Base-by-base conservation (phyloP, 352 stramenopile species). In the Pythium oligandrum region DNA sequence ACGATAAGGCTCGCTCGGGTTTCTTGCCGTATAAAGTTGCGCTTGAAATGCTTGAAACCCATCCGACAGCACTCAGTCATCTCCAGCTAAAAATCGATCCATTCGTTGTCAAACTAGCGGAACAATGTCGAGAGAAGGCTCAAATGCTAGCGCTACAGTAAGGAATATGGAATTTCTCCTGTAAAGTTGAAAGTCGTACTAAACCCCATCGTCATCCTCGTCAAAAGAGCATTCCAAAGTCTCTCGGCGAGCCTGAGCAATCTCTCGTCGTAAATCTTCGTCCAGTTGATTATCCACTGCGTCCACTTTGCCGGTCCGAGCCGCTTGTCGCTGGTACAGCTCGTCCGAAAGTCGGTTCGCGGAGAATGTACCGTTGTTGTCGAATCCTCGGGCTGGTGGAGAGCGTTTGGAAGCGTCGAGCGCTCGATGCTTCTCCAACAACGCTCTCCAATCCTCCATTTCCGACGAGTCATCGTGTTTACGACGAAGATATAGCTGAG, bases 41-140 rank as follows among this genome's bases (percentile, higher is more conserved):
- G 2, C 51, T 84, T 26, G 73, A 78, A 33, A 71, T 88, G 71
- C 61, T 88, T 0, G 47, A 71, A 6, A 51, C 49, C 6, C 74
- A 86, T 6, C 66, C 75, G 1, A 70, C 67, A 1, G 75, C 71
- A 2, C 56, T 83, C 8, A 53, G 61, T 9, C 55, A 79, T 43
- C 31, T 88, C 0, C 66, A 75, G 38, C 68, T 86, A n/a, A 71
- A 84, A 35, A 36, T 83, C n/a, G 50, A 49, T 2, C 57, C 65
- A 3, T 75, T 86, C 44, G 51, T 83, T 9, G 64, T 43, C 11
- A 75, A 75, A 50, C 48, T 77, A 8, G 62, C 72, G 34, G 67
- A 83, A 34, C 73, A 71, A 0, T 83, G 85, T 45, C 51, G 49
- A 37, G 55, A 63, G 3, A 83, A 84, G 59, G 64, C 62, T 1